Evolutionary conservation across 768 basidiomycete species (phyloP).

Genomic region (Leccinum truebloodii): DNA sequence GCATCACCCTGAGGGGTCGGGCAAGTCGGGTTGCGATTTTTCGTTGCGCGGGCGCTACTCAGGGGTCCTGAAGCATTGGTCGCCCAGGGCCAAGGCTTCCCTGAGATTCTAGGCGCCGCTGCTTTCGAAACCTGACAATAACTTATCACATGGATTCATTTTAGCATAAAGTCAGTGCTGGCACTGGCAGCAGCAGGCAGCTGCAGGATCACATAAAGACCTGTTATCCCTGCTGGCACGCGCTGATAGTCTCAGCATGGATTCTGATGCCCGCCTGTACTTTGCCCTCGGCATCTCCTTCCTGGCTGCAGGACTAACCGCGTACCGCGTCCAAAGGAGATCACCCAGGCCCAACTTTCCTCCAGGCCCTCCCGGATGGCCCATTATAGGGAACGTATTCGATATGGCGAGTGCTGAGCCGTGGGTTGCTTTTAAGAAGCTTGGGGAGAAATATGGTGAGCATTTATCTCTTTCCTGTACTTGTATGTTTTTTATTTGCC

Average conservation of each 20-base stretch:
- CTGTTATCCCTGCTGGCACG: neutral
- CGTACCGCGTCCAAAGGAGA: neutral
- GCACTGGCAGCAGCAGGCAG: neutral
- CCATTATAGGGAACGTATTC: conserved; percentile 11
- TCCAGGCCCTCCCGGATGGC: conserved; percentile 7
- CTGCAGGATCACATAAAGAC: neutral
- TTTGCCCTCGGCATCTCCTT: neutral
- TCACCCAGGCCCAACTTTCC: conserved; percentile 5
- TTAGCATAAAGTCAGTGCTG: neutral
- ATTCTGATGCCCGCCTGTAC: neutral
- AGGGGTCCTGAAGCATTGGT: too few species aligned
- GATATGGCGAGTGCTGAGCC: conserved; percentile 9
- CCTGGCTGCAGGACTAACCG: neutral
- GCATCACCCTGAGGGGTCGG: too few species aligned
- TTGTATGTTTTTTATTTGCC: neutral
- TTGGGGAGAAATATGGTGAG: conserved; percentile 11
- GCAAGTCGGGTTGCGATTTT: too few species aligned
- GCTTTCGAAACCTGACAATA: neutral
- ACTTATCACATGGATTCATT: neutral
- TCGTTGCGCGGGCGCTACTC: too few species aligned
- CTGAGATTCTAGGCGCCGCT: neutral
- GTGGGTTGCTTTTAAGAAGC: neutral
- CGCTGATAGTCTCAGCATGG: neutral
- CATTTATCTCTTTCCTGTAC: neutral
- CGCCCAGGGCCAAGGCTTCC: too few species aligned